Evolutionary conservation across 805 yeast genomes (phyloP).

Genomic region (Debaryomyces castellii): DNA sequence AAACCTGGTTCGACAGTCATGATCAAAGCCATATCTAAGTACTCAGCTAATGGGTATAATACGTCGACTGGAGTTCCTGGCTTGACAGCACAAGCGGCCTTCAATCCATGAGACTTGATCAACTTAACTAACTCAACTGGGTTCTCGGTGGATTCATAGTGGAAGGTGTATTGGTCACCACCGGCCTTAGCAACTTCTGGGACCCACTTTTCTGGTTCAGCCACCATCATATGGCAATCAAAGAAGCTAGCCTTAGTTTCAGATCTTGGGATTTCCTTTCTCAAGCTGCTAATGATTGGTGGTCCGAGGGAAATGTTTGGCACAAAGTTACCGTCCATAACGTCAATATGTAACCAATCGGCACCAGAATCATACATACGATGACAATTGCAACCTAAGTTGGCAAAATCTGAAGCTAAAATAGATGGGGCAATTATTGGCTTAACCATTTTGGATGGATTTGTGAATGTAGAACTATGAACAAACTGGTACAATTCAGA

Average conservation of each 20-base stretch:
- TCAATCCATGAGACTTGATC: slow-evolving; percentile 80
- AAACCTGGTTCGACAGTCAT: slow-evolving; percentile 99
- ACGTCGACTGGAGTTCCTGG: slow-evolving; percentile 90
- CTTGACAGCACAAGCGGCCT: slow-evolving; percentile 91
- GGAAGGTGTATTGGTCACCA: slow-evolving; percentile 95
- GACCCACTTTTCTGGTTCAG: slow-evolving; percentile 91
- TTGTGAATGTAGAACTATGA: not conserved
- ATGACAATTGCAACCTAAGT: slow-evolving; percentile 85
- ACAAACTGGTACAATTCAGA: not conserved
- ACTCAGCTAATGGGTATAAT: slow-evolving; percentile 68
- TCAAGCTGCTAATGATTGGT: slow-evolving; percentile 76
- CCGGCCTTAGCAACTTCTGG: slow-evolving; percentile 89
- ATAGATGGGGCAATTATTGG: slow-evolving; percentile 93
- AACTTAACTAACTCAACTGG: slow-evolving; percentile 71
- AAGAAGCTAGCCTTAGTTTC: slow-evolving; percentile 55
- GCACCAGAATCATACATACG: slow-evolving; percentile 77
- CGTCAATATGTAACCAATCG: slow-evolving; percentile 97
- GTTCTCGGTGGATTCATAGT: slow-evolving; percentile 85
- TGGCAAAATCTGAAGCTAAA: slow-evolving; percentile 87
- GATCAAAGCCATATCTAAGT: slow-evolving; percentile 89
- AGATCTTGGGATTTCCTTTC: slow-evolving; percentile 73
- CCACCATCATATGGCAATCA: slow-evolving; percentile 99
- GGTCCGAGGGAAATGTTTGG: slow-evolving; percentile 96
- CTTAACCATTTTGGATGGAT: slow-evolving; percentile 53
- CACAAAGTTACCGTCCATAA: slow-evolving; percentile 98